Base-by-base conservation (phyloP, 2,329 filamentous ascomycete species). In the Pseudopithomyces chartarum region DNA sequence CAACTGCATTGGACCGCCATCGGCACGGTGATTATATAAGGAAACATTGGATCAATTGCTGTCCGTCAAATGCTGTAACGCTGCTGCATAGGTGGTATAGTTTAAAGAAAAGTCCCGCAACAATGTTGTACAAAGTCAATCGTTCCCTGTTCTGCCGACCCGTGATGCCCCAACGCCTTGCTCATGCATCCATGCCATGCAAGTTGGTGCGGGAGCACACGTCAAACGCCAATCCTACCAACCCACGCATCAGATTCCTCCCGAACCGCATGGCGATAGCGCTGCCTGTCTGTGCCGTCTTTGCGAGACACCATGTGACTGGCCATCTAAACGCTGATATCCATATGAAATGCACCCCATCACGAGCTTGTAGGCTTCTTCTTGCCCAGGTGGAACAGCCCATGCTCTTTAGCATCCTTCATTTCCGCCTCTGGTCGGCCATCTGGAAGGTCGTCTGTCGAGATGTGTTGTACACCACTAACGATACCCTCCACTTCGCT, bases 371-470 rank as follows among this genome's bases (percentile, higher is more conserved):
- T 39, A 17, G 49, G 13, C 48, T 54, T 55, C 40, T 57, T 55
- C 51, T 57, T 65, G 17, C 63, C 62, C 46, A 75, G 42, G 54
- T 75, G 73, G 2, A 71, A 71, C 20, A 76, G 45, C 3, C 51
- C 54, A 56, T 76, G 74, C 44, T 73, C 70, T 19, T 72, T 74
- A 1, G 68, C 65, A 19, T 68, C 67, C 48, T 75, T 70, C 64
- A 78, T 66, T 45, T 80, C 68, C 7, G 69, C 65, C 58, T 79
- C 76, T 11, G 77, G 75, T 22, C 66, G 65, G 2, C 79, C 79
- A 36, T 69, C 78, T 0, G 79, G 78, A 3, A 80, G 65, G n/a
- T 77, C 73, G n/a, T 68, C 62, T 1, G 78, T 80, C 0, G 71
- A 71, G 11, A 76, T 64, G 52, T 75, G 73, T 40, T 73, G 67